Base-by-base conservation (phyloP, 768 basidiomycete genomes). In the Kwoniella heveanensis region DNA sequence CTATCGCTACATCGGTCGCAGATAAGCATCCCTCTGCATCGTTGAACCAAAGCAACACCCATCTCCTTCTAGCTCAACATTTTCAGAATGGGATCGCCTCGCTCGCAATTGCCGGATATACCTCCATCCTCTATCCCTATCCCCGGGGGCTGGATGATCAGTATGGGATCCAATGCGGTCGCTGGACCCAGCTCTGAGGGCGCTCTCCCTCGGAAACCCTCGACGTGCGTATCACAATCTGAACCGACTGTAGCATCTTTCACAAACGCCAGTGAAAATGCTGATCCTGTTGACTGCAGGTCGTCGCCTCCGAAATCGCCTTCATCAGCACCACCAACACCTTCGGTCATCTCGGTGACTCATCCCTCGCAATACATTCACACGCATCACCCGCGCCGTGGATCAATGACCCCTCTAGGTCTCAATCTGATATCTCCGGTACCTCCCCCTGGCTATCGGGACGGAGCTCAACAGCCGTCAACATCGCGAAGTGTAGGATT, bases 321-420 rank as follows among this genome's bases (percentile, higher is more conserved):
- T 13, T 74, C 76, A 22, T 77, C 76, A 17, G 76, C 76, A 9
- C 76, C 76, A 1, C 63, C 76, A 4, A 70, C 67, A 21, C 73
- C 76, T 1, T 73, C 73, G 8, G 69, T 68, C 26, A 65, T 65
- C 15, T 54, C 71, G 22, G 62, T 69, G 25, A 70, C 73, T 1
- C 76, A 77, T 65, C 79, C 79, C 1, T 71, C 79, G 15, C 60
- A 66, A 56, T 80, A 67, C 64, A 80, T 80, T 25, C 79, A 80
- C 52, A 80, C 79, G n/a, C 77, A 80, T 57, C 77, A 77, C 57
- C 79, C 79, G n/a, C 70, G 77, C 27, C 70, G 79, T 4, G 70
- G 69, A 8, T 77, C 76, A 9, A 65, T 76, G 37, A 77, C 74
- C 1, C 79, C 79, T 10, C 62, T 77, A 9, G 77, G 74, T 9